Evolutionary conservation across 768 basidiomycete genomes (phyloP), one percentile per base, ranked within the genome.

Genomic region (Lepiota venenata): DNA sequence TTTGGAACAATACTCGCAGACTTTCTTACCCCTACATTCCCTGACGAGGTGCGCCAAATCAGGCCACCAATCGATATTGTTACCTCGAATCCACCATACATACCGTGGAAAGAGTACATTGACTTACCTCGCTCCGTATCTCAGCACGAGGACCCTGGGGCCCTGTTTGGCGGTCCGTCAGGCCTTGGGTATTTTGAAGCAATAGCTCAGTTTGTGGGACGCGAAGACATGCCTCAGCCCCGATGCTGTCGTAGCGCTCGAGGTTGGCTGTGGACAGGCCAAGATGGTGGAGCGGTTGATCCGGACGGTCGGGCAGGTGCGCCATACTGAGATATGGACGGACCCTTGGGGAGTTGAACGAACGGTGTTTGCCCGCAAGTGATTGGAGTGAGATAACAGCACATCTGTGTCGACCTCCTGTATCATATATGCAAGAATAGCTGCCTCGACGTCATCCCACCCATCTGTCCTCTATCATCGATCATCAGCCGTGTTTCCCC

Each of bases 51-150:
- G 42, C 57, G 64, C 50, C 59, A 57, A 42, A 65, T 81, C 56
- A 61, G 61, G 46, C 74, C 68, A 2, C 81, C 87, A 1, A 90
- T 85, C 69, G 85, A 92, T 69, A 71, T 94, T 53, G 73, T 94
- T 63, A 92, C 91, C 10, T 82, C 86, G 14, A 95, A 94, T 70
- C 89, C 90, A 21, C 89, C 92, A 9, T 98, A 97, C 69, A 89
- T 98, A 59, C 76, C 93, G 36, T 75, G 67, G 58, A 60, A 69
- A 37, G 85, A 88, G 56, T 95, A 85, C 64, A 69, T 80, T 40
- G 48, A 62, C 20, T 78, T 98, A 32, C 79, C 87, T 7, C 56
- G 64, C n/a, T 85, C 84, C 45, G 94, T 98, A 50, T 79, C 71
- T 47, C 74, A 80, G 49, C 90, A 82, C 65, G 96, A 98, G 69